Percentiles rank a stretch among this genome's conserved stretches.
Evolutionary conservation across 2,329 filamentous ascomycete species (phyloP).

Genomic region (Emydomyces testavorans): DNA sequence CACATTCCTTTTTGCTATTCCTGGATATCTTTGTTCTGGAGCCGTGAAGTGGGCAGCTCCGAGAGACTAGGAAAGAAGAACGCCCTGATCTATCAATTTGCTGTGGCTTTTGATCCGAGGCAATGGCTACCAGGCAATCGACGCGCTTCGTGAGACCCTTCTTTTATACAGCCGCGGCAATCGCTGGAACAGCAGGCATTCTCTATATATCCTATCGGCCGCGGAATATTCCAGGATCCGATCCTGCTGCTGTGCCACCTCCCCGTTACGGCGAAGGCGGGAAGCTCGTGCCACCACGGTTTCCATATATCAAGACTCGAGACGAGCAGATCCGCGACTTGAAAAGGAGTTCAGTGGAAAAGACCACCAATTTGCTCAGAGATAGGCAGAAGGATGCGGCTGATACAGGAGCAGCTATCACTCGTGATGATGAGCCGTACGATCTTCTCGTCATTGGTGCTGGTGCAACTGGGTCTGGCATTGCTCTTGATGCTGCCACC

Average conservation of each 20-base stretch:
- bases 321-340: conserved; percentile 43
- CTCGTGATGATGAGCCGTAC: conserved; percentile 46
- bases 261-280: conserved; percentile 50
- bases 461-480: conserved; percentile 67
- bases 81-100: neutral
- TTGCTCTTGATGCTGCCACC: conserved; percentile 69
- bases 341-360: conserved; percentile 19
- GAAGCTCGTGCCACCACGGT: conserved; percentile 43
- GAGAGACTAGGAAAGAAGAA: too few species aligned
- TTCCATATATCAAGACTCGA: conserved; percentile 41
- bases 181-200: conserved; percentile 43
- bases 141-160: conserved; percentile 46
- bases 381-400: neutral
- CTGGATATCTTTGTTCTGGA: too few species aligned
- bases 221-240: conserved; percentile 52
- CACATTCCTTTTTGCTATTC: too few species aligned
- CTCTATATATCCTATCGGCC: conserved; percentile 53
- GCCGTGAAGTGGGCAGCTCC: too few species aligned
- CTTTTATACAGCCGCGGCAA: conserved; percentile 48
- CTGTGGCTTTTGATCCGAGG: neutral
- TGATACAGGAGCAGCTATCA: neutral
- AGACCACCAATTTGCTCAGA: neutral
- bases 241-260: conserved; percentile 51
- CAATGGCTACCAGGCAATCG: conserved; percentile 33
- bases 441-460: conserved; percentile 69